Evolutionary conservation across 768 basidiomycete genomes (phyloP), one percentile per base, ranked within the genome.

Genomic region (Krasilnikovozyma curviuscula): DNA sequence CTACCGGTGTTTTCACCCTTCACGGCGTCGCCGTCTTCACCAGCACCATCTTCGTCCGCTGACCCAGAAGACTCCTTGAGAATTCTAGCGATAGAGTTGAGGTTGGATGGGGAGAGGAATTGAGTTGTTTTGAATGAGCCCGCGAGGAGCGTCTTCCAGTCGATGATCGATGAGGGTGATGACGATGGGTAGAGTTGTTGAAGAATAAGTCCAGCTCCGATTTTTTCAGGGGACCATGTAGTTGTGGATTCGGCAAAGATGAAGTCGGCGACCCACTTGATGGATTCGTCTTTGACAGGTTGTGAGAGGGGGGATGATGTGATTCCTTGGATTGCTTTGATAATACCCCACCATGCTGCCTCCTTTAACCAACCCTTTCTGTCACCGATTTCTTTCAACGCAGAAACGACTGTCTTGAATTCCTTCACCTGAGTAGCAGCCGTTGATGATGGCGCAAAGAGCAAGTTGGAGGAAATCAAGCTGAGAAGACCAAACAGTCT

Each of bases 291-390:
- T 62, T 76, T 79, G 85, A n/a, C n/a, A n/a, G n/a, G n/a, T n/a
- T n/a, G n/a, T n/a, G n/a, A n/a, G n/a, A n/a, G n/a, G n/a, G n/a
- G n/a, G n/a, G n/a, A n/a, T n/a, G n/a, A n/a, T n/a, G n/a, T 61
- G 33, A 83, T 65, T 12, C 70, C 70, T 51, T 80, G 75, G 40
- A 84, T 55, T 0, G 77, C 78, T 40, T 78, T 67, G 21, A 70
- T 65, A 41, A 89, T 67, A 19, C 76, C 71, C 76, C 84, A 91
- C 81, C 83, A 91, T 13, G 78, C 81, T 58, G 81, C 81, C 64
- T 97, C 91, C 32, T 79, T 71, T 42, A 97, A 65, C 86, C 88
- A 95, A 0, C 78, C 77, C 63, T 89, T 93, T 60, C 77, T 75
- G 57, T 80, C 76, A 21, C 83, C 84, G 37, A 93, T 66, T 8